Percentiles rank a stretch among this genome's conserved stretches.
These are phyloP conservation scores for Didymosphaeria variabile DNA, from an alignment of 2,329 filamentous ascomycete genomes.

Conservation along the genomic window DNA sequence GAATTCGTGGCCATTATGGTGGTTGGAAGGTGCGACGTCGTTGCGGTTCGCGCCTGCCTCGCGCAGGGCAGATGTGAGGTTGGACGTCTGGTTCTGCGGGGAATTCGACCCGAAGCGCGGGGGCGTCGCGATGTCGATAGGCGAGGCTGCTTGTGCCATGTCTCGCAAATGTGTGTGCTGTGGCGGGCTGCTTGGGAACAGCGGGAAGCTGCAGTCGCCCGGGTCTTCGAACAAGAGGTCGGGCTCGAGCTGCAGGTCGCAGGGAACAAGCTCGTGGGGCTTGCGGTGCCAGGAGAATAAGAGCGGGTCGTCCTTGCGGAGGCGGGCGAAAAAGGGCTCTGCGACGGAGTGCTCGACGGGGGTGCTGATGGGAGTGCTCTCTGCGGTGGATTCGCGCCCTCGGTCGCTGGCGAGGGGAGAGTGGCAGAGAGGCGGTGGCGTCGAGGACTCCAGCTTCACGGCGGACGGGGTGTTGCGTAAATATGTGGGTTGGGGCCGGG, in stretches of 20 bases:
- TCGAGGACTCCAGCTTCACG: conserved; percentile 64
- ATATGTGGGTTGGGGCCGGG: conserved; percentile 7
- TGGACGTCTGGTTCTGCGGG: conserved; percentile 69
- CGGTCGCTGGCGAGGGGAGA: conserved; percentile 59
- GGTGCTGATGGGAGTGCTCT: conserved; percentile 60
- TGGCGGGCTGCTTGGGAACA: conserved; percentile 48
- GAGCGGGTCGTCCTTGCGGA: conserved; percentile 54
- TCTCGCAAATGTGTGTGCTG: conserved; percentile 41
- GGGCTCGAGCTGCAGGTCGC: conserved; percentile 38
- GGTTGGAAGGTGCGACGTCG: conserved; percentile 50
- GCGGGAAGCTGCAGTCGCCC: conserved; percentile 52
- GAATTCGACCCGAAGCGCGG: conserved; percentile 65
- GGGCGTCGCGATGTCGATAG: conserved; percentile 67
- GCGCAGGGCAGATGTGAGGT: conserved; percentile 69
- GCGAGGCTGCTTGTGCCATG: conserved; percentile 64
- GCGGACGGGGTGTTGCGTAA: conserved; percentile 25
- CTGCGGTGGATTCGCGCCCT: conserved; percentile 61
- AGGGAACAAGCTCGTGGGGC: conserved; percentile 43
- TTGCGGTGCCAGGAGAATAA: conserved; percentile 58
- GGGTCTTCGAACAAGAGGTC: conserved; percentile 53
- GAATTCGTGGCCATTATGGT: conserved; percentile 49
- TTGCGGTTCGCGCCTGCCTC: conserved; percentile 52
- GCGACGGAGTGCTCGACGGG: conserved; percentile 48
- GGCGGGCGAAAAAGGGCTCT: conserved; percentile 53
- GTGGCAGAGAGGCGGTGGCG: conserved; percentile 61